Conservation (phyloP, 2,329 filamentous ascomycete genomes). For the Talaromyces amestolkiae region DNA sequence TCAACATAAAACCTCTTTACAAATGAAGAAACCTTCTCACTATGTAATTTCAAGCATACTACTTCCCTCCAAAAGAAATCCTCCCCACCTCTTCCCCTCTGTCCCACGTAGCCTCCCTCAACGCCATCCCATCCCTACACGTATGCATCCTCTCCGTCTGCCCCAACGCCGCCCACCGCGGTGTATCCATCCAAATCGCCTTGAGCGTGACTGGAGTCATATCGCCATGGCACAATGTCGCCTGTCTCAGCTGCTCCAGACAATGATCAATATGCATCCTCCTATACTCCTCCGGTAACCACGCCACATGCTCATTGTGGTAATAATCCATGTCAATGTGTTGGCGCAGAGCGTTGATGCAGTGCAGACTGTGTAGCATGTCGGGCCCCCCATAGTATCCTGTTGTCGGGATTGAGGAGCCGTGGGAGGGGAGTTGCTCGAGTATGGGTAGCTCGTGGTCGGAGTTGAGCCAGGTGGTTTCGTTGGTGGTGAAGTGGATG, state of each 20-base stretch:
- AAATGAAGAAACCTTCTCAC: background rate
- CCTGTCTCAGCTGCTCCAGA: slow-evolving; percentile 22
- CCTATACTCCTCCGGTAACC: slow-evolving; percentile 18
- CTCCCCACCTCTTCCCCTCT: slow-evolving; percentile 9
- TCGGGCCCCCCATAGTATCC: slow-evolving; percentile 21
- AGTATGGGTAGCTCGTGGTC: background rate
- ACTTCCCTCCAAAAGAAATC: slow-evolving; percentile 1
- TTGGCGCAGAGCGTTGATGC: slow-evolving; percentile 20
- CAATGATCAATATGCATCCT: slow-evolving; percentile 22
- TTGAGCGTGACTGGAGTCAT: slow-evolving; percentile 22
- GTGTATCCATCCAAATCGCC: slow-evolving; percentile 19
- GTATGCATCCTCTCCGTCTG: slow-evolving; percentile 17
- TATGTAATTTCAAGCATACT: background rate
- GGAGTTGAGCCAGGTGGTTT: slow-evolving; percentile 12
- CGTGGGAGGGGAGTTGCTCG: slow-evolving; percentile 1
- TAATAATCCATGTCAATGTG: slow-evolving; percentile 22
- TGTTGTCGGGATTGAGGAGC: slow-evolving; percentile 11
- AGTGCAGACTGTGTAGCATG: slow-evolving; percentile 22
- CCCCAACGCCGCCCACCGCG: slow-evolving; percentile 14
- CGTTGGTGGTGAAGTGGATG: slow-evolving; percentile 14
- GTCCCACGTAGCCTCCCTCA: slow-evolving; percentile 13
- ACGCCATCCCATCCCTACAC: slow-evolving; percentile 16
- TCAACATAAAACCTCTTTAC: background rate
- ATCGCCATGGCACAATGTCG: slow-evolving; percentile 21
- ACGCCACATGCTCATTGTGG: slow-evolving; percentile 14